Evolutionary conservation across 768 basidiomycete species (phyloP), one percentile per base, ranked within the genome.

Genomic region (Lactarius deliciosus): DNA sequence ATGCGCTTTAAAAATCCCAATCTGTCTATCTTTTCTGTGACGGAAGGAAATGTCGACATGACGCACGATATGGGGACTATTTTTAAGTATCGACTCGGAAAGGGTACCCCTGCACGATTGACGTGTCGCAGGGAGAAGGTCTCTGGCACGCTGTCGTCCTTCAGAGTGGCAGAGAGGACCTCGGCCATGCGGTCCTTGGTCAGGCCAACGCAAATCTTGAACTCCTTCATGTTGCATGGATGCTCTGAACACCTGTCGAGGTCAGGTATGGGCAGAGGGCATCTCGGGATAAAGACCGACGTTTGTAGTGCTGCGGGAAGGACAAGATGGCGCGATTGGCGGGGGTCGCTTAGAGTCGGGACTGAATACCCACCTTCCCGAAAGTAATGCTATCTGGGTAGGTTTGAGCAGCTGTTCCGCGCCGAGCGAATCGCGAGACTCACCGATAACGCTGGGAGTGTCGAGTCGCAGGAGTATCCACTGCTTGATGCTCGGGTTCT

Each of bases 171-270:
- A 59, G 85, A 85, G 11, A 92, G 77, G 40, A 89, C 83, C 72
- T 92, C 86, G 2, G 79, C 83, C 84, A 93, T 83, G 71, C 84
- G 82, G 70, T 90, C 86, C 66, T 84, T 81, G 28, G 82, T 80
- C 45, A 82, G 76, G 7, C 91, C 92, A 22, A 87, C 83, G 65
- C 83, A 86, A 13, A 92, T 73, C 74, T 87, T 88, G 79, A 93
- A 89, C 64, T 92, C 89, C 73, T 90, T 91, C 86, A 90, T 87
- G 72, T 92, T 92, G 73, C 92, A 93, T 38, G 90, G 90, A 75
- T 92, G 91, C 22, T 83, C 91, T 92, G 66, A n/a, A 65, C 18
- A 32, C 66, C 15, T 53, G 22, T 25, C 50, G 15, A 25, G n/a
- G 70, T 72, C 58, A 60, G 65, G 56, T 40, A 25, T 50, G 5